These are phyloP conservation scores for Malassezia restricta DNA, from an alignment of 1,284 basidiomycete genomes.

Conservation along the genomic window DNA sequence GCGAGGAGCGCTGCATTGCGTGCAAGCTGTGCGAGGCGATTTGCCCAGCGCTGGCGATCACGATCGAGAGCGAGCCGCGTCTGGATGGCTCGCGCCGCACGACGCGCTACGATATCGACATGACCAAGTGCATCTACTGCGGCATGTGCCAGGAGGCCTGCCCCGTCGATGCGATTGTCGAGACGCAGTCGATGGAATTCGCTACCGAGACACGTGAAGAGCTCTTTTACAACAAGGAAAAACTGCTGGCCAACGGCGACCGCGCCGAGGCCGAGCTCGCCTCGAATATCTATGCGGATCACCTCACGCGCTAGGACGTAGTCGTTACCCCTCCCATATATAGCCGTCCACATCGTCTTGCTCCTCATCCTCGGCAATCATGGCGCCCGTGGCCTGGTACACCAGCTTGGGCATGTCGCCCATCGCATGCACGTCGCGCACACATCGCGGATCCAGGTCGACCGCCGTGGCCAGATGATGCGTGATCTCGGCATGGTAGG, in stretches of 20 bases:
- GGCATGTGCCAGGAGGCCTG: slow-evolving; percentile 66
- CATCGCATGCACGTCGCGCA: slow-evolving; percentile 12
- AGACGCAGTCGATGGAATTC: slow-evolving; percentile 58
- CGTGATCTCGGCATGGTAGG: slow-evolving; percentile 27
- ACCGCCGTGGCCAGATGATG: slow-evolving; percentile 32
- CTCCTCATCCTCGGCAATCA: slow-evolving; percentile 14
- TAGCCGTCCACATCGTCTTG: slow-evolving; percentile 1
- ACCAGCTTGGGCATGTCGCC: slow-evolving; percentile 14
- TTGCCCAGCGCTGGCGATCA: slow-evolving; percentile 97
- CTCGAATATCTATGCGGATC: slow-evolving; percentile 40
- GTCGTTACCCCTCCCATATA: background rate
- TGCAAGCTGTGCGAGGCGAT: slow-evolving; percentile 99
- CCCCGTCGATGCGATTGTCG: slow-evolving; percentile 97
- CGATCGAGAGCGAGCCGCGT: slow-evolving; percentile 93
- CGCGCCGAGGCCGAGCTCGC: slow-evolving; percentile 72
- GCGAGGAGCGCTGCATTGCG: slow-evolving; percentile 97
- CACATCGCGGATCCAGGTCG: slow-evolving; percentile 27
- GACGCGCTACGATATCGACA: slow-evolving; percentile 96
- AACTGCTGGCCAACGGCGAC: slow-evolving; percentile 88
- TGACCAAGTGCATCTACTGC: slow-evolving; percentile 52
- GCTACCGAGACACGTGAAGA: slow-evolving; percentile 96
- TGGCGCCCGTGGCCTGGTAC: slow-evolving; percentile 2
- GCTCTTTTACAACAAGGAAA: slow-evolving; percentile 90
- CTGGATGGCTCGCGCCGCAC: slow-evolving; percentile 90
- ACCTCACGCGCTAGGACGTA: slow-evolving; percentile 32